These are phyloP conservation scores for Penicillium palitans DNA, from an alignment of 2,329 filamentous ascomycete species.

Conservation along the genomic window DNA sequence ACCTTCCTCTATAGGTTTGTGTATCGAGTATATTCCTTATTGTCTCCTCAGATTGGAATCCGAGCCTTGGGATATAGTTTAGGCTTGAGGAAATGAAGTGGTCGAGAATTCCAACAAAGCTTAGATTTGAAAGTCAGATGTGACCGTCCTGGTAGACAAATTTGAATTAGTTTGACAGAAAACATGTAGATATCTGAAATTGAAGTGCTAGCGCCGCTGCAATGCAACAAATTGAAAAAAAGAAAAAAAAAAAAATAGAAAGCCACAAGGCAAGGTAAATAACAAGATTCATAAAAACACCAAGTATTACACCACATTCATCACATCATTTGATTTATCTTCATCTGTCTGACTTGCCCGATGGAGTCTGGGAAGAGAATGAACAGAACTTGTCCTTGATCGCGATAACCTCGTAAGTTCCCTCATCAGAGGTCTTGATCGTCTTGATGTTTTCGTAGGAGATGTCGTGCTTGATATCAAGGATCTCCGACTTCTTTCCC, in stretches of 20 bases:
- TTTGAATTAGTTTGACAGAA: conserved; percentile 13
- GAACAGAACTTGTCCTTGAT: conserved; percentile 94
- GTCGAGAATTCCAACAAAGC: neutral
- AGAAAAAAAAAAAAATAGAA: neutral
- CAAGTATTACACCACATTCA: conserved; percentile 17
- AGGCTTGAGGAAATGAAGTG: neutral
- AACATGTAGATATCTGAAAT: conserved; percentile 17
- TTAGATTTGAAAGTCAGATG: neutral
- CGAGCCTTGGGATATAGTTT: neutral
- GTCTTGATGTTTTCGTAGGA: conserved; percentile 79
- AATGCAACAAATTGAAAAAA: conserved; percentile 29
- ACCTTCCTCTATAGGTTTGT: too few relatives aligned
- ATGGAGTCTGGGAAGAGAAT: conserved; percentile 70
- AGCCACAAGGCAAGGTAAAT: neutral
- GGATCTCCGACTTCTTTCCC: conserved; percentile 73
- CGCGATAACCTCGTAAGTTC: conserved; percentile 93
- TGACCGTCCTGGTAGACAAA: neutral
- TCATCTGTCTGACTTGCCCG: conserved; percentile 46
- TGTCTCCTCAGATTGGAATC: neutral
- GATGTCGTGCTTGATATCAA: conserved; percentile 88
- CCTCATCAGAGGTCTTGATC: conserved; percentile 85
- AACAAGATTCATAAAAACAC: conserved; percentile 14
- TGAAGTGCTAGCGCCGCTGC: conserved; percentile 31
- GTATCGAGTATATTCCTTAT: neutral
- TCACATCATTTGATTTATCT: conserved; percentile 22